These are phyloP conservation scores for Lepiota brunneoincarnata DNA, from an alignment of 768 basidiomycete genomes.

Conservation along the genomic window DNA sequence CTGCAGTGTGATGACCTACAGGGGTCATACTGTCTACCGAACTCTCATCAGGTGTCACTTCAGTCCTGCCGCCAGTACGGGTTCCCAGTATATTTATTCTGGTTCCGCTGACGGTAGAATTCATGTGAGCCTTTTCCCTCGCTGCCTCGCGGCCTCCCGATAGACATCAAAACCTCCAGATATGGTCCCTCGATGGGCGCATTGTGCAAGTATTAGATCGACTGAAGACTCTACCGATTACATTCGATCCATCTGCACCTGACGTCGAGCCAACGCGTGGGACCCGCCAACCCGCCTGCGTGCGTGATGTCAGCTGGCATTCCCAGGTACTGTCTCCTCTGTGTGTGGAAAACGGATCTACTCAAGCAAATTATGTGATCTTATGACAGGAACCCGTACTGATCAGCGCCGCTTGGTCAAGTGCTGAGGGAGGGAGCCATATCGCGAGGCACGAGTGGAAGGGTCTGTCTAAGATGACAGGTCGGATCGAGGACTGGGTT, in stretches of 20 bases:
- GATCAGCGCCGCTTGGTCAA: slow-evolving; percentile 91
- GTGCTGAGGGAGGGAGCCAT: slow-evolving; percentile 59
- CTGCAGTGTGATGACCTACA: slow-evolving; percentile 94
- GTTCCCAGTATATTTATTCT: slow-evolving; percentile 91
- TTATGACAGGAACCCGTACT: slow-evolving; percentile 72
- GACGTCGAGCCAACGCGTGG: slow-evolving; percentile 37
- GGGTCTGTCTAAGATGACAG: slow-evolving; percentile 71
- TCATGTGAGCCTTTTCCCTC: slow-evolving; percentile 52
- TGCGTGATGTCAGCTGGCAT: slow-evolving; percentile 96
- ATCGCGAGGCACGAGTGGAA: slow-evolving; percentile 97
- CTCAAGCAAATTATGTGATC: background rate
- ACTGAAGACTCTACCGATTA: slow-evolving; percentile 64
- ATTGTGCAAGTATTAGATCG: slow-evolving; percentile 85
- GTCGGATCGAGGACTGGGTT: slow-evolving; percentile 70
- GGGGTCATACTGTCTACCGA: slow-evolving; percentile 85
- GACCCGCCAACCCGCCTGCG: slow-evolving; percentile 47
- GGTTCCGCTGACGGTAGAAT: slow-evolving; percentile 85
- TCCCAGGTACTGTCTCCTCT: slow-evolving; percentile 49
- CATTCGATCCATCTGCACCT: slow-evolving; percentile 66
- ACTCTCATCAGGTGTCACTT: slow-evolving; percentile 97
- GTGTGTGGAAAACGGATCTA: background rate
- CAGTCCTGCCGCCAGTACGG: slow-evolving; percentile 90
- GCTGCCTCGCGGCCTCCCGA: background rate
- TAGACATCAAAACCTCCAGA: slow-evolving; percentile 40
- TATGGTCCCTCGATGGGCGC: slow-evolving; percentile 93